Evolutionary conservation across 2,329 filamentous ascomycete genomes (phyloP), one percentile per base, ranked within the genome.

Genomic region (Pezicula radicicola): DNA sequence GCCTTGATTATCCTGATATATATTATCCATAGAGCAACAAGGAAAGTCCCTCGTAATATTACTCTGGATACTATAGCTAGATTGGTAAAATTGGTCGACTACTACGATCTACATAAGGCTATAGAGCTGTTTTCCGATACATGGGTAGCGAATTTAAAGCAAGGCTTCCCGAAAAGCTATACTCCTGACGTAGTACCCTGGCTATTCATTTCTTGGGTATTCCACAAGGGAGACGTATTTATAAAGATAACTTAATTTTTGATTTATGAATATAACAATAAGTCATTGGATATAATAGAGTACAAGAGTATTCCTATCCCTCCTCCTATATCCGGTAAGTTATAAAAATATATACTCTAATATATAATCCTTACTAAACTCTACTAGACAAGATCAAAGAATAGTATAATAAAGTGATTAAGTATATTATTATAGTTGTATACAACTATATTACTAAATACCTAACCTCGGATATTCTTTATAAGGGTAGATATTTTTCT

Each of bases 21-120:
- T 52, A 70, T 75, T n/a, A 61, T 79, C 9, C 76, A 79, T 60
- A 65, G 70, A 46, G 68, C 68, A 4, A 68, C 65, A 12, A 55
- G 64, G n/a, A 66, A 70, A 40, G 67, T 79, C 12, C 73, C 74
- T 1, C 62, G 60, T 36, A 44, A 53, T 0, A 53, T 77, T 1
- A 62, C 57, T 35, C 60, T 77, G 5, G 69, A 76, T n/a, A 62
- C 67, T 9, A 63, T 79, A 8, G 68, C 69, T 16, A 70, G 73
- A 50, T 63, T 79, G 3, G 73, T 73, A 4, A 63, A 71, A 3
- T 63, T 78, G 13, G 68, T 74, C 6, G 71, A 76, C 50, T 70
- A 69, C 28, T 75, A 74, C 54, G 63, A 67, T 47, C 72, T 73
- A 53, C 57, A 65, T 15, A 74, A 77, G 44, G 69, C 71, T 0